phyloP scores from a whole-genome alignment of 1,284 basidiomycete genomes.

The Ustilago curta region DNA sequence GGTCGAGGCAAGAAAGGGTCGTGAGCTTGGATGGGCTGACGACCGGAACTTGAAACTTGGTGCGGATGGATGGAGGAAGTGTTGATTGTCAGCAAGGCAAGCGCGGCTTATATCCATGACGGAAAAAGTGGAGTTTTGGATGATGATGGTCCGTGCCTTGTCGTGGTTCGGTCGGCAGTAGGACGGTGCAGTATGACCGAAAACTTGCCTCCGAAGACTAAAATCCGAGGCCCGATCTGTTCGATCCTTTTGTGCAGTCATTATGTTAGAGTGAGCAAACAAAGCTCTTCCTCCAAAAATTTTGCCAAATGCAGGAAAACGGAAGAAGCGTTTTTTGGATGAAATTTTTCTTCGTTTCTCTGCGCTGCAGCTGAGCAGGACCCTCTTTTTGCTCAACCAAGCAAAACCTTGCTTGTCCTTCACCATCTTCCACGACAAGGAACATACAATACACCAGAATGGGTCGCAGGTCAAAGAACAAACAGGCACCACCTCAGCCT shows the following conservation, averaged over 20 bases:
- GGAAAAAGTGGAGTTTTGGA: background rate
- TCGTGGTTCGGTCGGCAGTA: background rate
- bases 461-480: slow-evolving; percentile 90
- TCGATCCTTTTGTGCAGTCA: too few species aligned
- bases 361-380: slow-evolving; percentile 12
- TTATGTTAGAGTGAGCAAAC: too few species aligned
- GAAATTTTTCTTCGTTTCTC: slow-evolving; percentile 1
- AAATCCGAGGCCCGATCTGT: background rate
- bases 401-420: background rate
- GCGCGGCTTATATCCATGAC: background rate
- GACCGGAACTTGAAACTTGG: background rate
- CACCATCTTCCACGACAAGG: slow-evolving; percentile 2
- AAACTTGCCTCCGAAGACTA: background rate
- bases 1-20: background rate
- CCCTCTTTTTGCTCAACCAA: slow-evolving; percentile 6
- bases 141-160: background rate
- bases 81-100: too few species aligned
- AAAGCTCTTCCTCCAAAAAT: background rate
- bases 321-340: too few species aligned
- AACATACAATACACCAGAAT: slow-evolving; percentile 70
- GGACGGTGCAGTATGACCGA: slow-evolving; percentile 8
- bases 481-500: slow-evolving; percentile 82
- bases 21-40: slow-evolving; percentile 8
- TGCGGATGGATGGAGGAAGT: background rate
- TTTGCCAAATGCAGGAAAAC: background rate